These are phyloP conservation scores for Xylaria cubensis DNA, from an alignment of 495 filamentous ascomycete genomes.

Conservation along the genomic window DNA sequence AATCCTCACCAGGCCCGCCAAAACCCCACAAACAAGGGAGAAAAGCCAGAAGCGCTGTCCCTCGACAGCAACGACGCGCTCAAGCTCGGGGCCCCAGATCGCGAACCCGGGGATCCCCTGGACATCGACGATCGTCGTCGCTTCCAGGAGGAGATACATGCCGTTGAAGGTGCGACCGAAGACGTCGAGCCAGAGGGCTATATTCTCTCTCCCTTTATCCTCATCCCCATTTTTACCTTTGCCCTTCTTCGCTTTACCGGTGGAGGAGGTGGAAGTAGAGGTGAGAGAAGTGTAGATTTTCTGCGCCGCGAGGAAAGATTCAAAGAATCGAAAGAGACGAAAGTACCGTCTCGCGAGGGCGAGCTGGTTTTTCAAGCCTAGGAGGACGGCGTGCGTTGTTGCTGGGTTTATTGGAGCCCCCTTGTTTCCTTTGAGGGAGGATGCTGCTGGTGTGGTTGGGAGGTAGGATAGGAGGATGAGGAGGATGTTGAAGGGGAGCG, in stretches of 20 bases:
- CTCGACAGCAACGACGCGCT: slow-evolving; percentile 49
- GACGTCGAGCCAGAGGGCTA: slow-evolving; percentile 46
- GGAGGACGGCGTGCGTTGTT: slow-evolving; percentile 30
- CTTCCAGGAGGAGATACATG: slow-evolving; percentile 56
- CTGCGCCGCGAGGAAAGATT: slow-evolving; percentile 60
- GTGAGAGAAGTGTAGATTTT: slow-evolving; percentile 30
- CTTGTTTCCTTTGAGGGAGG: background rate
- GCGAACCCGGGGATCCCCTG: slow-evolving; percentile 57
- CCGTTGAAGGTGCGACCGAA: slow-evolving; percentile 51
- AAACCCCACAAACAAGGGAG: slow-evolving; percentile 49
- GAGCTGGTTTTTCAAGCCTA: slow-evolving; percentile 39
- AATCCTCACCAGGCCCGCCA: slow-evolving; percentile 36
- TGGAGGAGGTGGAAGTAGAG: background rate
- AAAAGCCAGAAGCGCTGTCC: slow-evolving; percentile 72
- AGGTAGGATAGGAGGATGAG: background rate
- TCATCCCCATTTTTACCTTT: background rate
- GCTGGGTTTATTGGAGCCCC: slow-evolving; percentile 20
- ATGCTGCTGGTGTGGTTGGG: slow-evolving; percentile 28
- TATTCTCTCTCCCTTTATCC: background rate
- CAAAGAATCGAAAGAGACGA: slow-evolving; percentile 68
- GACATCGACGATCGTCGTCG: slow-evolving; percentile 47
- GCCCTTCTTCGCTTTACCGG: background rate
- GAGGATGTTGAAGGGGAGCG: slow-evolving; percentile 37
- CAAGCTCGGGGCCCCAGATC: slow-evolving; percentile 41
- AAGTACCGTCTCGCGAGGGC: slow-evolving; percentile 61